Conservation (phyloP, 345 rosid genomes). For the Eucalyptus globulus region DNA sequence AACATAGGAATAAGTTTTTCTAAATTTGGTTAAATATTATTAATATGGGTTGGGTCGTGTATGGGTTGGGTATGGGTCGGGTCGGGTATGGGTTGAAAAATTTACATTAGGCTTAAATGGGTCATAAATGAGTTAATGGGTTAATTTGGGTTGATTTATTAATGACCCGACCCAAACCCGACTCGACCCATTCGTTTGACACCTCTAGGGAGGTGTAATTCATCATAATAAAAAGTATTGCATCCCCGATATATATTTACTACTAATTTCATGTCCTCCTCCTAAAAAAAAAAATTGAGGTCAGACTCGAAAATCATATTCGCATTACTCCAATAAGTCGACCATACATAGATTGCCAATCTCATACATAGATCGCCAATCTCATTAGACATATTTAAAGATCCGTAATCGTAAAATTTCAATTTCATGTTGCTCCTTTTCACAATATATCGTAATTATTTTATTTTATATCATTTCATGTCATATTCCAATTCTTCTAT, state of each 20-base stretch:
- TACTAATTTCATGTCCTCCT: background rate
- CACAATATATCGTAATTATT: background rate
- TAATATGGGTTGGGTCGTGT: no score
- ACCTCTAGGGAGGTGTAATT: background rate
- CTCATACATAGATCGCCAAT: background rate
- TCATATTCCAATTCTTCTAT: background rate
- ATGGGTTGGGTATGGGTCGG: no score
- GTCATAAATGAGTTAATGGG: no score
- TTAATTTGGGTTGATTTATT: no score
- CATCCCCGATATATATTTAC: background rate
- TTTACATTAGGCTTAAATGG: no score
- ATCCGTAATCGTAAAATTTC: accelerated
- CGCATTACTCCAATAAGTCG: background rate
- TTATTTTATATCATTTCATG: background rate
- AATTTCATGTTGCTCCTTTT: background rate
- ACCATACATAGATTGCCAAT: background rate
- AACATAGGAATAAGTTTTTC: no score
- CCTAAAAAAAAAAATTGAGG: no score
- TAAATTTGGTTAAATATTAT: no score
- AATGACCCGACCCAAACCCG: no score
- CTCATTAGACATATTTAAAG: background rate
- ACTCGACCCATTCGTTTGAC: no score
- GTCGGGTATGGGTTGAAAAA: no score
- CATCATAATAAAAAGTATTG: background rate
- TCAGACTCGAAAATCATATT: background rate